Percentiles rank a stretch among this genome's conserved stretches.
Evolutionary conservation across 495 filamentous ascomycete genomes (phyloP).

Genomic region (Hypoxylon rickii): DNA sequence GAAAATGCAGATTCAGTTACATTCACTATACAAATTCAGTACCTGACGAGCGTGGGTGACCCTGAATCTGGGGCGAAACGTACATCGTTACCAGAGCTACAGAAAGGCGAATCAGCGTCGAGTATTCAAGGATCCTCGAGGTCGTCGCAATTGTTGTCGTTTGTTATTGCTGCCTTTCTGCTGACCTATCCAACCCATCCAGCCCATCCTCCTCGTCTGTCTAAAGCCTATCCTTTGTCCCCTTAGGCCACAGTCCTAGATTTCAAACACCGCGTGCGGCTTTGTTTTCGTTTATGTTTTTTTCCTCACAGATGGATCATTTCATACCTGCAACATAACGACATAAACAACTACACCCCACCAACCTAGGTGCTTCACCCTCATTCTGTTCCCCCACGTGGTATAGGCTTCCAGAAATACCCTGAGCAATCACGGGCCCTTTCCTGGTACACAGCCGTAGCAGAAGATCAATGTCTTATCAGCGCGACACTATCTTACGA

Average conservation of each 20-base stretch:
- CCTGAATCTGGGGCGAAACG: neutral
- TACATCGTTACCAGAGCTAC: neutral
- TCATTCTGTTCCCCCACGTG: neutral
- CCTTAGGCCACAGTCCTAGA: too few species aligned
- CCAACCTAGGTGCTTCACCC: too few species aligned
- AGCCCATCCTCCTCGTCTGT: too few species aligned
- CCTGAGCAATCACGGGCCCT: neutral
- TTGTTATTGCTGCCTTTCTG: too few species aligned
- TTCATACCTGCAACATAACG: too few species aligned
- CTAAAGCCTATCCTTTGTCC: too few species aligned
- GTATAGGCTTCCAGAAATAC: slow-evolving; percentile 13
- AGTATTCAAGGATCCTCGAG: neutral
- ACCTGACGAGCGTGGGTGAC: neutral
- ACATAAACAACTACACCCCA: too few species aligned
- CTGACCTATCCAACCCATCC: slow-evolving; percentile 5
- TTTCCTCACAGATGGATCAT: too few species aligned
- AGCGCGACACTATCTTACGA: slow-evolving; percentile 1
- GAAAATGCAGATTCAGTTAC: too few species aligned
- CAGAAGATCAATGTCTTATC: neutral
- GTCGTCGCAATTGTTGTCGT: neutral
- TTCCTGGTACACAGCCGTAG: neutral
- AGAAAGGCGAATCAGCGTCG: neutral
- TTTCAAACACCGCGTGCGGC: too few species aligned
- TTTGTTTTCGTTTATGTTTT: too few species aligned
- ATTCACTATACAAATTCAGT: too few species aligned